These are phyloP conservation scores for Fusarium hostae DNA, from an alignment of 2,329 filamentous ascomycete genomes.

Conservation along the genomic window DNA sequence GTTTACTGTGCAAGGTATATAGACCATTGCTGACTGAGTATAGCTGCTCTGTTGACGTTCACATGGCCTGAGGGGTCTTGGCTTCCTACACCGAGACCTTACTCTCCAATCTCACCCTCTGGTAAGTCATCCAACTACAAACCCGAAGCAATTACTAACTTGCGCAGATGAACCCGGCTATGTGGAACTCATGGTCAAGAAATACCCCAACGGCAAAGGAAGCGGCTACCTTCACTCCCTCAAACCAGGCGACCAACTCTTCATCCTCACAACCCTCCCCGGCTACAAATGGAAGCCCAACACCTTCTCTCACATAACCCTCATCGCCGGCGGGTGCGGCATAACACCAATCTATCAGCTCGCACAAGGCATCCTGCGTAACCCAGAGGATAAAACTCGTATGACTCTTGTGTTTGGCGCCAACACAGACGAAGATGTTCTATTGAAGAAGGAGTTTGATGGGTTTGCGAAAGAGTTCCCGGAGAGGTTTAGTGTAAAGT, in stretches of 20 bases:
- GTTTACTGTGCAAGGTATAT: neutral
- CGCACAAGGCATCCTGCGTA: constrained; percentile 68
- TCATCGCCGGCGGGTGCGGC: constrained; percentile 77
- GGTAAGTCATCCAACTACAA: neutral
- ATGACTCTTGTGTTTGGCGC: constrained; percentile 74
- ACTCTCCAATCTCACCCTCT: constrained; percentile 65
- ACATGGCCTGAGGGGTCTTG: constrained; percentile 67
- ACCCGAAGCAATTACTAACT: neutral
- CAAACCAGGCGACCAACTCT: constrained; percentile 68
- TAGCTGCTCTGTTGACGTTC: constrained; percentile 68
- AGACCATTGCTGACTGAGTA: neutral
- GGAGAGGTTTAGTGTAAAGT: constrained; percentile 66
- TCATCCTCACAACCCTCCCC: constrained; percentile 65
- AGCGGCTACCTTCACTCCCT: constrained; percentile 75
- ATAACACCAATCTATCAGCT: constrained; percentile 78
- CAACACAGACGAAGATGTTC: constrained; percentile 71
- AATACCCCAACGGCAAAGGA: constrained; percentile 73
- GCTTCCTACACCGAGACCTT: constrained; percentile 71
- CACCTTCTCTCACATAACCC: constrained; percentile 62
- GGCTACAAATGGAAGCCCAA: constrained; percentile 66
- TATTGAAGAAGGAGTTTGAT: constrained; percentile 66
- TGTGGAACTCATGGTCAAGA: constrained; percentile 74
- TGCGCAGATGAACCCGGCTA: constrained; percentile 62
- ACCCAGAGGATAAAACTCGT: constrained; percentile 70
- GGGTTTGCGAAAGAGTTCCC: constrained; percentile 62